phyloP scores from a whole-genome alignment of 2,329 filamentous ascomycete species.

The Laburnicola sp. region DNA sequence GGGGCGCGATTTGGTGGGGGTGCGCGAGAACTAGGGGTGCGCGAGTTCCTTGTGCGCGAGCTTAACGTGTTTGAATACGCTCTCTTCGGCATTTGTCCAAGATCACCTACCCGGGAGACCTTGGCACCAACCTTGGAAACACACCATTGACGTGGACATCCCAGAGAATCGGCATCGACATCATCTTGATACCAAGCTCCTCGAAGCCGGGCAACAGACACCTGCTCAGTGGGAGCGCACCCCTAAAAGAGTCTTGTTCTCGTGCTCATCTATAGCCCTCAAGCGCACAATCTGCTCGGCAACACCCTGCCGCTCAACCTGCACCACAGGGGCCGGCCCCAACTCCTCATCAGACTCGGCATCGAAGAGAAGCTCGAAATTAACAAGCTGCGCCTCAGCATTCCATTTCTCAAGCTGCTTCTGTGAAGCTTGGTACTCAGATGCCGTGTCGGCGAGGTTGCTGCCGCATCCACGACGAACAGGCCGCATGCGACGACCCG shows the following conservation, averaged over 20 bases:
- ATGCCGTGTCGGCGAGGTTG: not conserved
- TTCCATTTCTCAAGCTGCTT: not conserved
- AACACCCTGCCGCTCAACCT: not conserved
- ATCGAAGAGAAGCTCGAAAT: slow-evolving; percentile 4
- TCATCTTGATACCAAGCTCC: not conserved
- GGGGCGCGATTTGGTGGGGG: too few relatives aligned
- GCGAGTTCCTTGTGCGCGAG: too few relatives aligned
- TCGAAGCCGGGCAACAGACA: not conserved
- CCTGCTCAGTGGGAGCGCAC: not conserved
- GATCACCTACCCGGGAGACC: too few relatives aligned
- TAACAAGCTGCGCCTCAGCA: not conserved
- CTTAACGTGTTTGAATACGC: too few relatives aligned
- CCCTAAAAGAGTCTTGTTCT: not conserved
- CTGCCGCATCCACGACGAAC: not conserved
- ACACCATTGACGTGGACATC: too few relatives aligned
- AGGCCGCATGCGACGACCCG: not conserved
- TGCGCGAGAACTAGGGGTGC: too few relatives aligned
- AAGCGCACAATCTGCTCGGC: not conserved
- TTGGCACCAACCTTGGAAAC: too few relatives aligned
- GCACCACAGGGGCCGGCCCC: not conserved
- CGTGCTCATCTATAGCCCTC: not conserved
- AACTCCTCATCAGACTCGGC: not conserved
- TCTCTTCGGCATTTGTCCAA: too few relatives aligned
- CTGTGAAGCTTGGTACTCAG: not conserved
- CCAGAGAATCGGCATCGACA: not conserved